Conservation (phyloP, 2,329 filamentous ascomycete species). For the Penicillium palitans region DNA sequence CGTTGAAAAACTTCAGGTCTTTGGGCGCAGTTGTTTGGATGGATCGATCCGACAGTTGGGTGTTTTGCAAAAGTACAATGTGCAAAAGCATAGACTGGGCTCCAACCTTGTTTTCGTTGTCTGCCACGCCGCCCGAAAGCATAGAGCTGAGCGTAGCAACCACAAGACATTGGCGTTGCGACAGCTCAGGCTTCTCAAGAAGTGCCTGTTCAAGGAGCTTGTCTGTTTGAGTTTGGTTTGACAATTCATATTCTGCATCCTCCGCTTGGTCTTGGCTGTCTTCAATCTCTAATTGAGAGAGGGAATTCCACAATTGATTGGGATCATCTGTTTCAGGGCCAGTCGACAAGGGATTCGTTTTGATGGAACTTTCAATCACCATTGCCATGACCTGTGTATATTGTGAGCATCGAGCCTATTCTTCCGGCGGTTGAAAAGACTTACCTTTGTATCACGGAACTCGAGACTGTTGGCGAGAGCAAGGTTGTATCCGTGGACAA, state of each 20-base stretch:
- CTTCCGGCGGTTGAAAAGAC: not conserved
- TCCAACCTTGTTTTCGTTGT: constrained; percentile 1
- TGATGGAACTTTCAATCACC: constrained; percentile 20
- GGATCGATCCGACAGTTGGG: constrained; percentile 21
- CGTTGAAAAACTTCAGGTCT: constrained; percentile 28
- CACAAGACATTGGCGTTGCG: constrained; percentile 24
- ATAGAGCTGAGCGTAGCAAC: constrained; percentile 22
- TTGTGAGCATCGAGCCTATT: not conserved
- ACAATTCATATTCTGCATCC: not conserved
- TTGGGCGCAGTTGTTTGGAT: not conserved
- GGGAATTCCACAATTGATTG: not conserved
- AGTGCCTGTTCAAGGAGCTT: constrained; percentile 1
- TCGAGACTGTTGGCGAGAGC: constrained; percentile 65
- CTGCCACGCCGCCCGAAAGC: not conserved
- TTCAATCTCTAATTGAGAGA: not conserved
- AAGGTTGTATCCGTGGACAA: constrained; percentile 59
- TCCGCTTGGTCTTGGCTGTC: not conserved
- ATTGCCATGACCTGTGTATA: constrained; percentile 22
- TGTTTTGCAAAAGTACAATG: constrained; percentile 22
- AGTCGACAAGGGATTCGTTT: not conserved
- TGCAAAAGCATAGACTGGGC: constrained; percentile 24
- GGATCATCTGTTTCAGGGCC: not conserved
- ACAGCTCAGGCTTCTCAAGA: constrained; percentile 11
- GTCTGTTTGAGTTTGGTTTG: not conserved
- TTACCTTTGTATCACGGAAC: constrained; percentile 64